These are phyloP conservation scores for Cladophialophora exuberans DNA, from an alignment of 2,329 filamentous ascomycete genomes.

Conservation along the genomic window DNA sequence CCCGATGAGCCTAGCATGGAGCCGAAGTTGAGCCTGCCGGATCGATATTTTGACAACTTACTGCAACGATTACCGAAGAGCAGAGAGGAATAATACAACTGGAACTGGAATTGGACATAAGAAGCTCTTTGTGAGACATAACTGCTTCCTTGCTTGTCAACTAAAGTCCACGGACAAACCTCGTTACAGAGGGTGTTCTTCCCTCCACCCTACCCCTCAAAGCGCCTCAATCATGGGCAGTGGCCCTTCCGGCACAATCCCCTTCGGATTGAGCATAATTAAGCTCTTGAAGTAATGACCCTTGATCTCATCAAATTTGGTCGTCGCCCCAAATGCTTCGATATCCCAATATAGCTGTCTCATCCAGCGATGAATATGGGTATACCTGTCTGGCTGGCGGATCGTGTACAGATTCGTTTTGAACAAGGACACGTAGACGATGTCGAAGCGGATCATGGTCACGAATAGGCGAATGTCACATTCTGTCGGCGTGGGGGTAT, in stretches of 20 bases:
- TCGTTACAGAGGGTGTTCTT: no score
- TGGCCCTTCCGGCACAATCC: conserved; percentile 26
- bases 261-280: conserved; percentile 14
- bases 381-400: conserved; percentile 63
- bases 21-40: no score
- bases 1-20: no score
- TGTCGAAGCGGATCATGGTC: conserved; percentile 68
- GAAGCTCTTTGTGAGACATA: no score
- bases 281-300: conserved; percentile 23
- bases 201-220: not conserved
- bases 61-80: no score
- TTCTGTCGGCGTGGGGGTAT: conserved; percentile 72
- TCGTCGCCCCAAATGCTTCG: conserved; percentile 47
- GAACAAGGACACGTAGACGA: conserved; percentile 79
- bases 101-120: no score
- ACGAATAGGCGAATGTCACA: conserved; percentile 73
- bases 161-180: no score
- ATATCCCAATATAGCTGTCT: conserved; percentile 49
- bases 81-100: no score
- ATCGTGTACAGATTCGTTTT: conserved; percentile 69
- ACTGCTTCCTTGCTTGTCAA: no score
- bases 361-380: conserved; percentile 50
- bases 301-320: conserved; percentile 41
- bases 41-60: no score
- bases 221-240: conserved; percentile 22